Conservation (phyloP, 139 green algal genomes). For the Tetraselmis chui region DNA sequence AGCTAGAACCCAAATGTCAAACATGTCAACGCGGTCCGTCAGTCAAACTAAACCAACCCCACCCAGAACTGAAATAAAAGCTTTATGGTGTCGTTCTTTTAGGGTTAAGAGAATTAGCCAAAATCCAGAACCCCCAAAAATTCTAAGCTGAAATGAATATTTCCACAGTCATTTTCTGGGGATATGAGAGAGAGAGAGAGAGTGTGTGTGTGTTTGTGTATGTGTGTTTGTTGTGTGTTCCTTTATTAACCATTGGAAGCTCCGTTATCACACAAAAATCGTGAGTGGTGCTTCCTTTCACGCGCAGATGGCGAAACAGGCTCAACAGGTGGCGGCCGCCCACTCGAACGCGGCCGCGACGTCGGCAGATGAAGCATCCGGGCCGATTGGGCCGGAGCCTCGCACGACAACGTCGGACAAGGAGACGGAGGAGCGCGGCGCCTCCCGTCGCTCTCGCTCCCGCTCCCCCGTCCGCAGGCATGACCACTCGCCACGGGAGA, state of each 20-base stretch:
- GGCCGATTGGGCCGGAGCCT: neutral
- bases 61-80: no score
- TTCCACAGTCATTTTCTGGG: no score
- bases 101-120: neutral
- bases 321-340: neutral
- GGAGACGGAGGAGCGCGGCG: neutral
- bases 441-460: neutral
- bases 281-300: neutral
- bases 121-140: neutral
- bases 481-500: no score
- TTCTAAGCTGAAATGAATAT: neutral
- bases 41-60: no score
- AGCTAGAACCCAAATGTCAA: no score
- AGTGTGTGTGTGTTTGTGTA: no score
- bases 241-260: neutral
- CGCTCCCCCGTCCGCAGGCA: neutral
- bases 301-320: neutral
- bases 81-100: no score
- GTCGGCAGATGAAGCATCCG: neutral
- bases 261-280: neutral
- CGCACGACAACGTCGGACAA: neutral
- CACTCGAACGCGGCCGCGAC: neutral
- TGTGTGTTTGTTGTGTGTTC: no score
- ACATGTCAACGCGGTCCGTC: no score
- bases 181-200: no score